These are phyloP conservation scores for Hypericum perforatum DNA, from an alignment of 345 rosid species.

Conservation along the genomic window DNA sequence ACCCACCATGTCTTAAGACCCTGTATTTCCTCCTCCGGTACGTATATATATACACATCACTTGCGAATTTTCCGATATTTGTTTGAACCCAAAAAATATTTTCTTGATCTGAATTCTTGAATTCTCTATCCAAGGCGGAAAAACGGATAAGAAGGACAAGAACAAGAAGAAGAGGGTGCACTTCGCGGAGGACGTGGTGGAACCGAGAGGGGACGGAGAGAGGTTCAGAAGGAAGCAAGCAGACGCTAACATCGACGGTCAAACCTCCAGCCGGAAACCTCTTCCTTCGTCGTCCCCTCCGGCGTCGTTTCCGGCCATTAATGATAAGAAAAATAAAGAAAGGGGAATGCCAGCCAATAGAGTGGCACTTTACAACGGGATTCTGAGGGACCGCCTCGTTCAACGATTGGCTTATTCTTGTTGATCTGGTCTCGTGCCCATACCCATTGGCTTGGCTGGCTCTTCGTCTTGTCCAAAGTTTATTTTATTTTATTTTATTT, in stretches of 20 bases:
- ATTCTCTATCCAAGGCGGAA: not conserved
- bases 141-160: conserved; percentile 19
- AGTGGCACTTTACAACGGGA: conserved; percentile 55
- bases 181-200: conserved; percentile 51
- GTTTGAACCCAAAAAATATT: not conserved
- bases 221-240: conserved; percentile 31
- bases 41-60: too few species aligned
- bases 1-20: conserved; percentile 27
- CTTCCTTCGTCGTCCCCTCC: not conserved
- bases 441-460: not conserved
- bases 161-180: conserved; percentile 32
- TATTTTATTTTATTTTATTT: not conserved
- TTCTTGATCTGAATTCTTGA: not conserved
- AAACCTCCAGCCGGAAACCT: not conserved
- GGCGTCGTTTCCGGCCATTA: not conserved
- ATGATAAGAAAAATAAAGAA: conserved; percentile 11
- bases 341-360: conserved; percentile 58
- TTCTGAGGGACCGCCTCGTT: conserved; percentile 47
- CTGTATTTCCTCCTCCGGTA: conserved; percentile 28
- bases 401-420: conserved; percentile 40
- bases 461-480: not conserved
- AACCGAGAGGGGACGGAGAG: conserved; percentile 39
- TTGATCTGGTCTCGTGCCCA: conserved; percentile 2
- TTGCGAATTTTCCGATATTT: not conserved
- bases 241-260: not conserved